Conservation (phyloP, 208 protist genomes). For the Wallacemonas sp. region DNA sequence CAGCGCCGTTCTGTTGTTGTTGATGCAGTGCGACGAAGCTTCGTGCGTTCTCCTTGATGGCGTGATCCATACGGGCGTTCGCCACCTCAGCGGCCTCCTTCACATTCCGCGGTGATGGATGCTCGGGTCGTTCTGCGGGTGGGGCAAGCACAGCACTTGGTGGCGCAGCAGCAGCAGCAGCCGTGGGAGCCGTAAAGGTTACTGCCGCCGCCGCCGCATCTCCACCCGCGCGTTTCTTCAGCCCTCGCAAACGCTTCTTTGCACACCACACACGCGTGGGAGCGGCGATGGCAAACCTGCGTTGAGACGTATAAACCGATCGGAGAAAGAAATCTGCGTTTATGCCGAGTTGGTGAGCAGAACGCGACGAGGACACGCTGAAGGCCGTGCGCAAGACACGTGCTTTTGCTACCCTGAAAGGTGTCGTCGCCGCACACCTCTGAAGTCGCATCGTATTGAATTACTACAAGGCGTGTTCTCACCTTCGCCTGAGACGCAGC, state of each 20-base stretch:
- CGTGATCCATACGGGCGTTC: constrained; percentile 4
- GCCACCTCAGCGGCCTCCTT: constrained; percentile 12
- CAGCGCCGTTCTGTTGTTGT: constrained; percentile 6
- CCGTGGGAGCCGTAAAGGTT: background rate
- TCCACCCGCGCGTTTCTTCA: constrained; percentile 1
- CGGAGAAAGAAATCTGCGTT: too few species aligned
- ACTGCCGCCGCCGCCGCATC: background rate
- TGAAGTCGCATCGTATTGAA: too few species aligned
- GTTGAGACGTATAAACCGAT: too few species aligned
- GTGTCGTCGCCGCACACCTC: too few species aligned
- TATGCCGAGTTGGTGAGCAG: too few species aligned
- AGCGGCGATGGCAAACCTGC: background rate
- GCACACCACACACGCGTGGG: background rate
- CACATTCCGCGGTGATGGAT: background rate
- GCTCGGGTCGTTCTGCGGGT: background rate
- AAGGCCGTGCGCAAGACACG: too few species aligned
- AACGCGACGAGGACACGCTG: too few species aligned
- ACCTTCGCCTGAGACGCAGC: too few species aligned
- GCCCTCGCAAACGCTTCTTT: constrained; percentile 1
- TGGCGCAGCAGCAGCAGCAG: constrained; percentile 2
- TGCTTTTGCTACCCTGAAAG: too few species aligned
- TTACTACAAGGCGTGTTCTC: too few species aligned
- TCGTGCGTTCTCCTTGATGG: constrained; percentile 5
- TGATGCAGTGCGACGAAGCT: background rate
- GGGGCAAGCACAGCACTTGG: background rate